Evolutionary conservation across 768 basidiomycete species (phyloP), one percentile per base, ranked within the genome.

Genomic region (Mycena polygramma): DNA sequence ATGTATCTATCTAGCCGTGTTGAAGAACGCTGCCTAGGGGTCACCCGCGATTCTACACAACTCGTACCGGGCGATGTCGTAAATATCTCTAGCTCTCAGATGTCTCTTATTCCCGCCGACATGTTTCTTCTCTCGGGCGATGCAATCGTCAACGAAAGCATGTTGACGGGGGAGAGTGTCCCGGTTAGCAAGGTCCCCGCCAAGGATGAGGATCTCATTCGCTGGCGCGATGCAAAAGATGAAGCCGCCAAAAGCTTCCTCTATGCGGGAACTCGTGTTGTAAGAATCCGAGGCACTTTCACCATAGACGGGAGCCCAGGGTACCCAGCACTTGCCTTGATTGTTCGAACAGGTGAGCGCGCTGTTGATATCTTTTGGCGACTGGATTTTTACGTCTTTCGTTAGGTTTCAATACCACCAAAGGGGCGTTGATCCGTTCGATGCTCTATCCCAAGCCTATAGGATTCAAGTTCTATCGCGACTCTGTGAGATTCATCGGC

Each of bases 401-500:
- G n/a, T 62, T 58, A 91, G 93, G 94, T 1, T 99, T 99, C 82
- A 95, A 94, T 79, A 99, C 98, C 2, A 99, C 98, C 7, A 99
- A 99, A 81, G 98, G 98, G 20, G 94, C 97, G 0, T 84, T 99
- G 26, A 90, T 99, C 26, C 88, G 98, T 26, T 98, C 97, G 0
- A 99, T 99, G 97, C 85, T 99, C 19, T 99, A 97, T 83, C 98
- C 98, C 0, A 98, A 98, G 77, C 97, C 97, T 0, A 96, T 98
- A 71, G 97, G 96, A 0, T 99, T 99, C 89, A 98, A 98, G 79
- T 99, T 99, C 82, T 99, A 99, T 82, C 91, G 92, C 39, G 95
- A 96, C 80, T 95, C 94, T 1, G 90, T 94, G 37, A 84, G 92
- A 70, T 99, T 99, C 80, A 98, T 99, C 62, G 87, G 89, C 24